Evolutionary conservation across 2,329 filamentous ascomycete genomes (phyloP).

Genomic region (Didymella segeticola): DNA sequence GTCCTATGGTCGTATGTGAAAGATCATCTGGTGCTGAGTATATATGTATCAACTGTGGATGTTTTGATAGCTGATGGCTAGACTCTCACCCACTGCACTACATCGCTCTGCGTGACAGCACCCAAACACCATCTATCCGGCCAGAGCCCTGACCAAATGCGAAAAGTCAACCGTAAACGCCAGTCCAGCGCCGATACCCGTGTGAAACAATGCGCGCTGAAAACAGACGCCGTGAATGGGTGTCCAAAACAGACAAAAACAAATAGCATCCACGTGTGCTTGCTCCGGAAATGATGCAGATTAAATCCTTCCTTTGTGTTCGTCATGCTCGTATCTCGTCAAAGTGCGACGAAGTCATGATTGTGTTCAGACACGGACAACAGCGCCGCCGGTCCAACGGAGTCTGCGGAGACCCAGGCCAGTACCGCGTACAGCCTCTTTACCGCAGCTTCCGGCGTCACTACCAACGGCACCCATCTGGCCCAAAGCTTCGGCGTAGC

Average conservation of each 20-base stretch:
- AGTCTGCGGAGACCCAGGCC: constrained; percentile 42
- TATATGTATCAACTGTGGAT: neutral
- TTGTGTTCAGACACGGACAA: constrained; percentile 13
- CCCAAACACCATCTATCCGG: neutral
- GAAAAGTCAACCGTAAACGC: constrained; percentile 1
- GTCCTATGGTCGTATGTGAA: neutral
- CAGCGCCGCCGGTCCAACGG: constrained; percentile 39
- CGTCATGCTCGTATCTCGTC: neutral
- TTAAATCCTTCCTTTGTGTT: constrained; percentile 1
- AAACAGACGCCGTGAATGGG: constrained; percentile 8
- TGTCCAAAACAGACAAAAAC: neutral
- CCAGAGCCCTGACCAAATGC: constrained; percentile 6
- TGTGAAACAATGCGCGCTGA: constrained; percentile 6
- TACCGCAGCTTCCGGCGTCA: constrained; percentile 43
- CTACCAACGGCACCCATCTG: constrained; percentile 37
- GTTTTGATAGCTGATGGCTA: neutral
- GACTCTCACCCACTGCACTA: neutral
- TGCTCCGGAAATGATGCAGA: constrained; percentile 2
- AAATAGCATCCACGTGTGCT: constrained; percentile 9
- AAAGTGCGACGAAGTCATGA: neutral
- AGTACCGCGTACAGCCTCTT: constrained; percentile 41
- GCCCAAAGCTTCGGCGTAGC: constrained; percentile 57
- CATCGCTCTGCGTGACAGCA: neutral
- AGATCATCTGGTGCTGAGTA: too few relatives aligned
- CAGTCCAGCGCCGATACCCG: neutral